A percentile compares a stretch with the other conserved stretches of the same genome.
These are phyloP conservation scores for Oidiodendron maius DNA, from an alignment of 495 filamentous ascomycete species.

Conservation along the genomic window DNA sequence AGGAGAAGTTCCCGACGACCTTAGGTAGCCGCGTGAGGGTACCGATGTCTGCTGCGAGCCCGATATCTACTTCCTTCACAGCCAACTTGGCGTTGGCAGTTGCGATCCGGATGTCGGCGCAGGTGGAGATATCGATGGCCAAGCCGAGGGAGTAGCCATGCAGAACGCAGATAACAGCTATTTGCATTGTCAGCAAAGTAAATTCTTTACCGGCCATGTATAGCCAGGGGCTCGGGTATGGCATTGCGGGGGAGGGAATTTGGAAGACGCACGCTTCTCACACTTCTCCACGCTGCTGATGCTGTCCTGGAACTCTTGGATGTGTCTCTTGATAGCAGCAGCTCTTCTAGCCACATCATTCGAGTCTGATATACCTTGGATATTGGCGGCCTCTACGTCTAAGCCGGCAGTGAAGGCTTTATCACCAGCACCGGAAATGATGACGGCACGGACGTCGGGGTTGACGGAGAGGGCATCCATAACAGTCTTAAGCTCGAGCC, in stretches of 20 bases:
- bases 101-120: constrained; percentile 76
- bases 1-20: constrained; percentile 66
- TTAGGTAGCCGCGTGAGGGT: constrained; percentile 83
- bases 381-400: constrained; percentile 65
- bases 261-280: constrained; percentile 65
- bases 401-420: constrained; percentile 81
- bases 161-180: constrained; percentile 75
- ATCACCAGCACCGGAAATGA: constrained; percentile 78
- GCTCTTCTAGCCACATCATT: constrained; percentile 66
- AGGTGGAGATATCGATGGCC: constrained; percentile 75
- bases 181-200: background rate
- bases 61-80: constrained; percentile 95
- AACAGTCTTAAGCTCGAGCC: constrained; percentile 69
- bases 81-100: constrained; percentile 57
- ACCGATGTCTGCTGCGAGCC: constrained; percentile 88
- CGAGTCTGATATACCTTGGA: constrained; percentile 29
- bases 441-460: constrained; percentile 66
- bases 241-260: background rate
- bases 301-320: constrained; percentile 72
- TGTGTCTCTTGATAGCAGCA: constrained; percentile 53
- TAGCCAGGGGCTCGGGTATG: too few relatives aligned
- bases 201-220: too few relatives aligned
- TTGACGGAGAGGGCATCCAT: constrained; percentile 71
- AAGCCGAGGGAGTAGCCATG: constrained; percentile 79
- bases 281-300: constrained; percentile 75